Base-by-base conservation (phyloP, 1,284 basidiomycete genomes). In the Marasmius fiardii region DNA sequence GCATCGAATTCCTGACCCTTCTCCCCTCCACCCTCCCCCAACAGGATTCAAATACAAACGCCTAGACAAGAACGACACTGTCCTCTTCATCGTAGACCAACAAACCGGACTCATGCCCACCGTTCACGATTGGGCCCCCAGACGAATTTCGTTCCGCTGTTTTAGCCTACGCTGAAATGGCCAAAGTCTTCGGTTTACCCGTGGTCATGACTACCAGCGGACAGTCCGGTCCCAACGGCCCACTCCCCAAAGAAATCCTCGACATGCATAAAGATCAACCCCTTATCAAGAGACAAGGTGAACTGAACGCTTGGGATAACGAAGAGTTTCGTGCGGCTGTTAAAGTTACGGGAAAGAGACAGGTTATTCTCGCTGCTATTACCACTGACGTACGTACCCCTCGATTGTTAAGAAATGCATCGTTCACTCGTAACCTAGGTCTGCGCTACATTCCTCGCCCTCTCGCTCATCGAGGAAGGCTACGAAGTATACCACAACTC, bases 71-170 rank as follows among this genome's bases (percentile, higher is more conserved):
- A 66, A 72, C 63, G 62, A 79, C 47, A 68, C 65, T 10, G 65
- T 72, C 20, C 67, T 80, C 16, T 65, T 80, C 44, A 68, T 80
- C 52, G 71, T 80, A 52, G 78, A 79, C 63, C 74, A 76, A 58
- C 76, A 80, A 59, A 66, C 76, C 37, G 76, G 77, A n/a, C 61
- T 80, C 8, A 78, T 73, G 67, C 72, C 77, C 57, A 61, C 79
- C 16, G 71, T 71, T 1, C 70, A 71, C 54, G 77, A 80, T 63
- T 64, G 64, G 41, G 57, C n/a, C 67, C 12, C 67, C 75, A 0
- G 69, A 68, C n/a, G 67, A 75, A 39, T 74, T 68, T 59, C 71
- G 71, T 58, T 75, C 69, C 63, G 76, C 72, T 60, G 71, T 80
- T 58, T 63, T 79, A 20, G 77, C 76, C 3, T 76, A 79, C 58